A percentile compares a stretch with the other conserved stretches of the same genome.
These are phyloP conservation scores for Thelonectria blattea DNA, from an alignment of 2,329 filamentous ascomycete genomes.

Conservation along the genomic window DNA sequence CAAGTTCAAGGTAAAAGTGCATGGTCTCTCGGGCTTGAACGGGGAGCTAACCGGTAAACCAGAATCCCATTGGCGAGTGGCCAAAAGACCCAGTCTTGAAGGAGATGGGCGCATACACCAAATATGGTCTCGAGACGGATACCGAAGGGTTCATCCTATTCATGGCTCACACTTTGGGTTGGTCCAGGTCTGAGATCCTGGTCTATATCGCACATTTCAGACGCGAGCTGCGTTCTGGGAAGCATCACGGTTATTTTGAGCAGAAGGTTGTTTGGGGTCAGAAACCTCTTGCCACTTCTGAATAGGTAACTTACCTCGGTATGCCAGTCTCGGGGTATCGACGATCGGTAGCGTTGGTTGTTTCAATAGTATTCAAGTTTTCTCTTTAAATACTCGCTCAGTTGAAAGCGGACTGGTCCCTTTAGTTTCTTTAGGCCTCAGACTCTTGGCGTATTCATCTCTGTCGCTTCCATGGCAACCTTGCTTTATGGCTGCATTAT, in stretches of 20 bases:
- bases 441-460: too few relatives aligned
- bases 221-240: constrained; percentile 38
- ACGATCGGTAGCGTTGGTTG: too few relatives aligned
- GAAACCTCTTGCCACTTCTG: constrained; percentile 40
- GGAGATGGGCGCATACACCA: constrained; percentile 37
- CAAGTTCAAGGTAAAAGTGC: constrained; percentile 25
- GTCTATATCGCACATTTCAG: constrained; percentile 44
- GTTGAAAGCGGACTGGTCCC: too few relatives aligned
- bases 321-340: too few relatives aligned
- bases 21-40: neutral
- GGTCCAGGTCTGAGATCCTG: constrained; percentile 43
- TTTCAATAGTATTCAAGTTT: too few relatives aligned
- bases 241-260: constrained; percentile 40
- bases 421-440: too few relatives aligned
- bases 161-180: constrained; percentile 45
- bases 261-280: constrained; percentile 40
- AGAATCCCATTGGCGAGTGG: constrained; percentile 35
- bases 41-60: rapidly evolving
- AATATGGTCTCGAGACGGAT: constrained; percentile 44
- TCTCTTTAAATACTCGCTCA: too few relatives aligned
- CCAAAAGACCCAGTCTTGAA: constrained; percentile 19
- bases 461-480: too few relatives aligned
- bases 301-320: neutral
- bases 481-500: too few relatives aligned
- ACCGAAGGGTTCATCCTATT: constrained; percentile 44